Evolutionary conservation across 306 rosid species (phyloP).

Genomic region (Abrus pulchellus): DNA sequence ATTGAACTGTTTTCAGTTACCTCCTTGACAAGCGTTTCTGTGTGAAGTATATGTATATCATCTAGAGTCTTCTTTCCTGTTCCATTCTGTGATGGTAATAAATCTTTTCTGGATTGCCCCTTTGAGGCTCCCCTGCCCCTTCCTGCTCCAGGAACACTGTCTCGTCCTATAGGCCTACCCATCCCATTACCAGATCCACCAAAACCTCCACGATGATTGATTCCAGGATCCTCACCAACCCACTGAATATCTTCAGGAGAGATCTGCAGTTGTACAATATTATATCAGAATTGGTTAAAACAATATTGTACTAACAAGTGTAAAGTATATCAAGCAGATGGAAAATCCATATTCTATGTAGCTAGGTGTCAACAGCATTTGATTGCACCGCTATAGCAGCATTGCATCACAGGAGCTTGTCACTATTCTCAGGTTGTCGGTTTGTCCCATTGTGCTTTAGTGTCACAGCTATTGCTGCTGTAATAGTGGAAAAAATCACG

Average conservation of each 20-base stretch:
- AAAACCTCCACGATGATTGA: slow-evolving; percentile 68
- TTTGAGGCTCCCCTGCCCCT: slow-evolving; percentile 85
- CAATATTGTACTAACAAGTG: slow-evolving; percentile 14
- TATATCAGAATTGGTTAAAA: slow-evolving; percentile 41
- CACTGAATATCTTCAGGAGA: slow-evolving; percentile 90
- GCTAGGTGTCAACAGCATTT: no score
- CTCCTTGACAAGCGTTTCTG: slow-evolving; percentile 86
- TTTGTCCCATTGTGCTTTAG: no score
- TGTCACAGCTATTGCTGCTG: no score
- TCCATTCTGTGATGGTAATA: slow-evolving; percentile 81
- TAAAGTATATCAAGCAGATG: slow-evolving; percentile 32
- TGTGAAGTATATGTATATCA: slow-evolving; percentile 83
- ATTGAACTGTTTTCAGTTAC: slow-evolving; percentile 53
- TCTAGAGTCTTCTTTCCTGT: slow-evolving; percentile 75
- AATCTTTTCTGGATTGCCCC: slow-evolving; percentile 79
- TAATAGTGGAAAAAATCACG: no score
- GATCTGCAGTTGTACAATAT: slow-evolving; percentile 63
- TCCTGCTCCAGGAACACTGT: slow-evolving; percentile 67
- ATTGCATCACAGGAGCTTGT: no score
- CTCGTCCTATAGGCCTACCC: slow-evolving; percentile 71
- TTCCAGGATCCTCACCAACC: slow-evolving; percentile 93
- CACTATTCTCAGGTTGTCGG: no score
- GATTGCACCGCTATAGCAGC: no score
- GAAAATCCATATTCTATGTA: slow-evolving; percentile 31
- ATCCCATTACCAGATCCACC: slow-evolving; percentile 73